phyloP scores from a whole-genome alignment of 225 moss, liverwort and hornwort genomes.

The Climacium dendroides region DNA sequence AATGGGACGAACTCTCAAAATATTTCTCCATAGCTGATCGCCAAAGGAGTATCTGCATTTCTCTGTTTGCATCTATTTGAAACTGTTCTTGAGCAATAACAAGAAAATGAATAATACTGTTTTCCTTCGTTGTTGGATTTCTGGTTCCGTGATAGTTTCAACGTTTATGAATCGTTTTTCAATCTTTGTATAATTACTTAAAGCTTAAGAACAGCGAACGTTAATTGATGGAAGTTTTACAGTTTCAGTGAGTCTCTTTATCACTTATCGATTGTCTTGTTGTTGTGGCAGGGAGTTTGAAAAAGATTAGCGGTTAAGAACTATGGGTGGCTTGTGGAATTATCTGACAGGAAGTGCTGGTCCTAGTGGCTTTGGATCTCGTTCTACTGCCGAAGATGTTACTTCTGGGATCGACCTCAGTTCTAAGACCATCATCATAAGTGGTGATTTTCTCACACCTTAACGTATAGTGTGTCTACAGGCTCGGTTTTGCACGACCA shows the following conservation, averaged over 20 bases:
- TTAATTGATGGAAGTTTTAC: background rate
- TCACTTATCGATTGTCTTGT: background rate
- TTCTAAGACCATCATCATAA: constrained; percentile 39
- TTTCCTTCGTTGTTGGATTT: background rate
- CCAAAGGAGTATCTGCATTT: background rate
- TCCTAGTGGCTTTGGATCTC: constrained; percentile 45
- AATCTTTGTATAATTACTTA: background rate
- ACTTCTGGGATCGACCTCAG: constrained; percentile 27
- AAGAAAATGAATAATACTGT: background rate
- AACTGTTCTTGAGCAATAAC: background rate
- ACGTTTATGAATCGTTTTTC: background rate
- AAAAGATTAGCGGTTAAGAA: background rate
- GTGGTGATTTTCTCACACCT: constrained; percentile 13
- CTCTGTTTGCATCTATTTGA: background rate
- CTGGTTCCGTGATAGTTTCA: background rate
- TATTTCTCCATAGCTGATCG: background rate
- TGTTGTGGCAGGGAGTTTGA: background rate
- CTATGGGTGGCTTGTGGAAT: constrained; percentile 23
- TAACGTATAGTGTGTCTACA: background rate
- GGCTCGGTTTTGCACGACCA: background rate
- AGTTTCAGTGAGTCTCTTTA: background rate
- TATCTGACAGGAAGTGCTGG: constrained; percentile 36
- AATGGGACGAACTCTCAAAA: background rate
- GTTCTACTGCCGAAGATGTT: constrained; percentile 47
- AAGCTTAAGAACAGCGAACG: background rate